These are phyloP conservation scores for Carpinus viminea DNA, from an alignment of 306 rosid genomes.

Conservation along the genomic window DNA sequence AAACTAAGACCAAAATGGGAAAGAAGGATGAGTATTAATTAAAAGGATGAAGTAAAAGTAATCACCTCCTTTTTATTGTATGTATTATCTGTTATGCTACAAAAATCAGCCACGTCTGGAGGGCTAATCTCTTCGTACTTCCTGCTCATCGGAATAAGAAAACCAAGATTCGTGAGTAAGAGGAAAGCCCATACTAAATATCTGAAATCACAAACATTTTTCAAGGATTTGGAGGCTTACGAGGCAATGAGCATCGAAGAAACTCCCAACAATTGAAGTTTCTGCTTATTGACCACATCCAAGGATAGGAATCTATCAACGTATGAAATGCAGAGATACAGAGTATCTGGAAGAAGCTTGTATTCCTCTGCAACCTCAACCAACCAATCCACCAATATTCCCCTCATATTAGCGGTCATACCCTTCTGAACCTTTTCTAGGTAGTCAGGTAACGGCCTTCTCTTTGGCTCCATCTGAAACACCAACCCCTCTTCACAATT, in stretches of 20 bases:
- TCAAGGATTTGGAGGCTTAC: slow-evolving; percentile 45
- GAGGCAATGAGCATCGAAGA: slow-evolving; percentile 81
- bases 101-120: slow-evolving; percentile 67
- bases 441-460: slow-evolving; percentile 67
- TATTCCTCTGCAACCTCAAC: slow-evolving; percentile 92
- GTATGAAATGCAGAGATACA: slow-evolving; percentile 57
- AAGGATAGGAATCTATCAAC: slow-evolving; percentile 68
- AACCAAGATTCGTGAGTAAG: background rate
- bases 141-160: slow-evolving; percentile 31
- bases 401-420: slow-evolving; percentile 70
- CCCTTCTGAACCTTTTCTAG: slow-evolving; percentile 69
- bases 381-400: slow-evolving; percentile 84
- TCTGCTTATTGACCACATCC: slow-evolving; percentile 45
- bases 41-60: background rate
- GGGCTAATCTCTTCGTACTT: slow-evolving; percentile 90
- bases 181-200: background rate
- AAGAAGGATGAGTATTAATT: background rate
- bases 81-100: slow-evolving; percentile 70
- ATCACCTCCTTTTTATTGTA: slow-evolving; percentile 70
- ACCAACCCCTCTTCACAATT: background rate
- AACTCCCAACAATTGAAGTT: slow-evolving; percentile 73
- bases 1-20: background rate
- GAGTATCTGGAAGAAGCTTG: slow-evolving; percentile 72
- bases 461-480: slow-evolving; percentile 58
- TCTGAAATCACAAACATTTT: background rate